phyloP scores from a whole-genome alignment of 2,329 filamentous ascomycete species.

The Scedosporium boydii region DNA sequence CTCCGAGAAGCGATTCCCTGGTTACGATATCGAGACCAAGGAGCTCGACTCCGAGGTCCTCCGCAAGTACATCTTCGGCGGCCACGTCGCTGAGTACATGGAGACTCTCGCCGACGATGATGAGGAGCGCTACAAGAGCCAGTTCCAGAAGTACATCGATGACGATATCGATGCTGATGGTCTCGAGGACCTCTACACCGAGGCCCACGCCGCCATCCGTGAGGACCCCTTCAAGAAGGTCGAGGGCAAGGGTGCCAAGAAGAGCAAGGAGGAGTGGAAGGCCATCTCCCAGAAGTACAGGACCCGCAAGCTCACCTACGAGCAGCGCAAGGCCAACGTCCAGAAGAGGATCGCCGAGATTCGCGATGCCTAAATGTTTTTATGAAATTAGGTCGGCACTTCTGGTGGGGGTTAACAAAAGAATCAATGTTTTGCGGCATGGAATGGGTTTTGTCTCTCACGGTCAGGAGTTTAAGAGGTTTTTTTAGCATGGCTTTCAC shows the following conservation, averaged over 20 bases:
- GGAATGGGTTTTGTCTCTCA: slow-evolving; percentile 1
- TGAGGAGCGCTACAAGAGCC: slow-evolving; percentile 98
- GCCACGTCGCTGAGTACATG: slow-evolving; percentile 99
- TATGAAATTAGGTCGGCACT: slow-evolving; percentile 1
- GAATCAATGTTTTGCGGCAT: neutral
- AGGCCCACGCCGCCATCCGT: slow-evolving; percentile 94
- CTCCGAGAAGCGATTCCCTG: slow-evolving; percentile 99
- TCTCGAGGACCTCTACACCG: slow-evolving; percentile 90
- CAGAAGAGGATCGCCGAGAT: slow-evolving; percentile 87
- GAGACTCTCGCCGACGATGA: slow-evolving; percentile 98
- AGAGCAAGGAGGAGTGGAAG: slow-evolving; percentile 97
- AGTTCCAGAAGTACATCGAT: slow-evolving; percentile 97
- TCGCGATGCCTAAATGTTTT: slow-evolving; percentile 36
- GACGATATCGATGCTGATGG: slow-evolving; percentile 94
- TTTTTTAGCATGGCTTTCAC: slow-evolving; percentile 7
- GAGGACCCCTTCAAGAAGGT: slow-evolving; percentile 97
- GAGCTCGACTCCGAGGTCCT: slow-evolving; percentile 95
- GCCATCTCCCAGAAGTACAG: slow-evolving; percentile 86
- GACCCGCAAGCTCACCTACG: slow-evolving; percentile 68
- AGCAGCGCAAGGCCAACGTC: slow-evolving; percentile 72
- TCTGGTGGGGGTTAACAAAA: neutral
- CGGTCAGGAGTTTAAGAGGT: slow-evolving; percentile 5
- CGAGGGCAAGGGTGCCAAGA: slow-evolving; percentile 67
- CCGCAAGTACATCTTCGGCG: slow-evolving; percentile 98
- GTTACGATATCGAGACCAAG: slow-evolving; percentile 94